These are phyloP conservation scores for Dacryopinax spathularia DNA, from an alignment of 768 basidiomycete species.

Conservation along the genomic window DNA sequence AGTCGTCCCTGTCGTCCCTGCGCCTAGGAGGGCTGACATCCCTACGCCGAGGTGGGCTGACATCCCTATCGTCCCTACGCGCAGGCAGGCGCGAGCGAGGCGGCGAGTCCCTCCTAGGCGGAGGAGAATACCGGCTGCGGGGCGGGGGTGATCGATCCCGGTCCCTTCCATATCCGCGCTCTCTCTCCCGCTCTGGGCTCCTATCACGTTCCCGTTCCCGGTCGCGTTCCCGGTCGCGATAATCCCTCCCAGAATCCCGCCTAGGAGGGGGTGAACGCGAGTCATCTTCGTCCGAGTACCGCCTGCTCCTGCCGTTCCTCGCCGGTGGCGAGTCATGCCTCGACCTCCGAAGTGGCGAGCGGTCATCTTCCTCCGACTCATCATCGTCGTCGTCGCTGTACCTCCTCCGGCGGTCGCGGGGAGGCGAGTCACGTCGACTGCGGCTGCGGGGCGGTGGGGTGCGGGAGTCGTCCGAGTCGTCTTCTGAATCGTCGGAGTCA, in stretches of 20 bases:
- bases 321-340: neutral
- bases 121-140: neutral
- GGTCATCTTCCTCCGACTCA: neutral
- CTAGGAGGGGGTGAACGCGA: neutral
- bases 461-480: conserved; percentile 24
- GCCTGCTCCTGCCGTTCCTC: neutral
- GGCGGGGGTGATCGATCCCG: neutral
- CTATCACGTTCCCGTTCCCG: no score
- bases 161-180: neutral
- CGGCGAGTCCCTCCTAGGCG: neutral
- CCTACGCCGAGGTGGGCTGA: neutral
- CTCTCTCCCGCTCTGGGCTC: no score
- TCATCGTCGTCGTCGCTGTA: neutral
- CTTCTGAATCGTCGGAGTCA: conserved; percentile 19
- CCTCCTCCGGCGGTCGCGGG: neutral
- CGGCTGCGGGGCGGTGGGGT: conserved; percentile 20
- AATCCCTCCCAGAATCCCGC: neutral
- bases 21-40: neutral
- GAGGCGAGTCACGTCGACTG: conserved; percentile 5
- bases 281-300: neutral
- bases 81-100: neutral
- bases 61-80: neutral
- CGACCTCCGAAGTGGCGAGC: neutral
- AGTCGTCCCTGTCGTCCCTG: neutral
- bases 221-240: neutral